These are phyloP conservation scores for Zymoseptoria ardabiliae DNA, from an alignment of 2,329 filamentous ascomycete species.

Conservation along the genomic window DNA sequence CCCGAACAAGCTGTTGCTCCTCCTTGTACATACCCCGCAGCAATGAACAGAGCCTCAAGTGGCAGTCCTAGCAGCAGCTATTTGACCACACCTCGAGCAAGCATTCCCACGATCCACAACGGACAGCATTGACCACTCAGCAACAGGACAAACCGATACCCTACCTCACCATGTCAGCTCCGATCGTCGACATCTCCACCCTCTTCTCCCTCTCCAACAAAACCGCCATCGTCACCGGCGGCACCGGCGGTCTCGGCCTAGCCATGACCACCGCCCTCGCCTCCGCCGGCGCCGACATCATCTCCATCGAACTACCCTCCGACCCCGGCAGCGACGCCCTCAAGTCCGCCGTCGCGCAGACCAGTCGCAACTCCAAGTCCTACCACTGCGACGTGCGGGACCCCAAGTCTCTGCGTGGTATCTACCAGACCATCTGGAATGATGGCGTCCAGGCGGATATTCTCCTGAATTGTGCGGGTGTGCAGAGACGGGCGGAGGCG, in stretches of 20 bases:
- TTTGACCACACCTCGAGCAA: too few species aligned
- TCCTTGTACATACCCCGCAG: too few species aligned
- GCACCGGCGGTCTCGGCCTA: conserved; percentile 16
- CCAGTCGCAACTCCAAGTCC: conserved; percentile 9
- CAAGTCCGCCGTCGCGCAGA: conserved; percentile 2
- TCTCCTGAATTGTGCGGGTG: conserved; percentile 26
- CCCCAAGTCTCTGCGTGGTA: conserved; percentile 8
- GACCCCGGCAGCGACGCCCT: conserved; percentile 9
- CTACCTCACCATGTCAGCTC: background rate
- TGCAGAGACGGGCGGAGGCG: conserved; percentile 22
- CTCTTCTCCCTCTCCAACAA: conserved; percentile 18
- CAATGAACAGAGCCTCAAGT: too few species aligned
- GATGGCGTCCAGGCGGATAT: conserved; percentile 23
- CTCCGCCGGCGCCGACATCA: conserved; percentile 22
- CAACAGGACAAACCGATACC: too few species aligned
- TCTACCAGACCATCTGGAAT: conserved; percentile 15
- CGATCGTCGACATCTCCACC: conserved; percentile 9
- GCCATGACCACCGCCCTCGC: conserved; percentile 32
- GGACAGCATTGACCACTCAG: too few species aligned
- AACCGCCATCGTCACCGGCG: conserved; percentile 18
- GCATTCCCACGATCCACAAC: too few species aligned
- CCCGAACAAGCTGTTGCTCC: too few species aligned
- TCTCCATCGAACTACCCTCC: conserved; percentile 21
- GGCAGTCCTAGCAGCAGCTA: too few species aligned
- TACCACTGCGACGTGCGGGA: conserved; percentile 14